Evolutionary conservation across 129 eudicot species (phyloP), one percentile per base, ranked within the genome.

Genomic region (Chrysanthemum makinoi): DNA sequence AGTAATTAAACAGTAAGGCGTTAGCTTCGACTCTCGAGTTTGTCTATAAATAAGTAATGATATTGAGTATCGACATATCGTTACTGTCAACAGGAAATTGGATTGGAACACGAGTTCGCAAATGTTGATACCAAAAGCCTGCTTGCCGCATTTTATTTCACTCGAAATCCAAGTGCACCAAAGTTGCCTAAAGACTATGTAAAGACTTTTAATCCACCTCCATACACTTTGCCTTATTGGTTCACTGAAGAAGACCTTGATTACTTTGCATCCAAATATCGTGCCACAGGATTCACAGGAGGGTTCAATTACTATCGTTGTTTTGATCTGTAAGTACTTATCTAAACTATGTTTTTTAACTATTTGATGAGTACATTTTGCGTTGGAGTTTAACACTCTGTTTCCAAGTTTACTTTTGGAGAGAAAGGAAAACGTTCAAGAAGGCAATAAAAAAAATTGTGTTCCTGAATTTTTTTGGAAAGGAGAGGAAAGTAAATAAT

Each of bases 261-360:
- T 51, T 88, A 85, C 72, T 88, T 78, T 70, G 88, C 88, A 19
- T 75, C 70, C 72, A 88, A 88, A 76, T 88, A 66, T 79, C 59
- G 19, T 35, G 77, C 83, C 66, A 84, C 56, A 10, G 94, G 96
- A 77, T 90, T 90, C 73, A 56, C 81, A 2, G 94, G 96, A 62
- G 85, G 88, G 33, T 72, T 90, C 20, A 90, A 90, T 65, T 90
- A 87, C 67, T 90, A 90, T 54, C 88, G 91, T 26, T 88, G 82
- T 46, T 65, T 90, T 67, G 90, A 90, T 77, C 72, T 83, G 96
- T 90, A 83, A 54, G 84, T 58, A 63, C 53, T 15, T 1, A 1
- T 24, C 60, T 1, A n/a, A 28, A 3, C 10, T 53, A 51, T 13
- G 56, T 14, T 51, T 6, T 51, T n/a, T 51, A 13, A 13, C 2